Conservation (phyloP, 352 stramenopile species). For the Globisporangium nodosum region DNA sequence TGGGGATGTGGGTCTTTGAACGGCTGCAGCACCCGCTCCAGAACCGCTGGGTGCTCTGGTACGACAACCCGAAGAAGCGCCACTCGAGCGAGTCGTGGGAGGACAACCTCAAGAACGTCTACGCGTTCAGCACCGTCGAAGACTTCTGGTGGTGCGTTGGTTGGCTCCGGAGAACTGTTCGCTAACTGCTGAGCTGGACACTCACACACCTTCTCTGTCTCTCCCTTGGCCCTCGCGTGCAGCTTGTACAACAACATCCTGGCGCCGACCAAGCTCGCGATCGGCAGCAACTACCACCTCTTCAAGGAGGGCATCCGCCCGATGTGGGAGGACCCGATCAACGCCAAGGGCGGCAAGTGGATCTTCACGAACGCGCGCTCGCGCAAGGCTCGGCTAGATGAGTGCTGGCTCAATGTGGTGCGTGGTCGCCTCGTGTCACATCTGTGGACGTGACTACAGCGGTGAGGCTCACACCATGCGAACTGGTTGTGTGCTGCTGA, state of each 20-base stretch:
- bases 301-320: conserved; percentile 96
- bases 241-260: conserved; percentile 95
- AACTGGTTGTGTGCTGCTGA: neutral
- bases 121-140: conserved; percentile 94
- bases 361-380: conserved; percentile 95
- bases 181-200: no score
- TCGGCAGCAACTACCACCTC: conserved; percentile 96
- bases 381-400: conserved; percentile 89
- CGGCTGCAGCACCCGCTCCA: conserved; percentile 70
- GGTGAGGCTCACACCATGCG: neutral
- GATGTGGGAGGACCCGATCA: conserved; percentile 97
- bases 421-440: neutral
- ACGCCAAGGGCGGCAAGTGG: conserved; percentile 95
- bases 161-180: neutral
- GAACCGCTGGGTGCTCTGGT: conserved; percentile 87
- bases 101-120: conserved; percentile 90
- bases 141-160: conserved; percentile 93
- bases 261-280: conserved; percentile 80
- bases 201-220: neutral
- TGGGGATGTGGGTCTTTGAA: conserved; percentile 6
- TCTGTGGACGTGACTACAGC: neutral
- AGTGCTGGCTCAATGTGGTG: conserved; percentile 95
- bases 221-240: neutral
- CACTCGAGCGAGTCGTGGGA: conserved; percentile 85
- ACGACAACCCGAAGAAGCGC: conserved; percentile 89